Percentiles rank a stretch among this genome's conserved stretches.
Evolutionary conservation across 1,284 basidiomycete species (phyloP).

Genomic region (Fistulina hepatica): DNA sequence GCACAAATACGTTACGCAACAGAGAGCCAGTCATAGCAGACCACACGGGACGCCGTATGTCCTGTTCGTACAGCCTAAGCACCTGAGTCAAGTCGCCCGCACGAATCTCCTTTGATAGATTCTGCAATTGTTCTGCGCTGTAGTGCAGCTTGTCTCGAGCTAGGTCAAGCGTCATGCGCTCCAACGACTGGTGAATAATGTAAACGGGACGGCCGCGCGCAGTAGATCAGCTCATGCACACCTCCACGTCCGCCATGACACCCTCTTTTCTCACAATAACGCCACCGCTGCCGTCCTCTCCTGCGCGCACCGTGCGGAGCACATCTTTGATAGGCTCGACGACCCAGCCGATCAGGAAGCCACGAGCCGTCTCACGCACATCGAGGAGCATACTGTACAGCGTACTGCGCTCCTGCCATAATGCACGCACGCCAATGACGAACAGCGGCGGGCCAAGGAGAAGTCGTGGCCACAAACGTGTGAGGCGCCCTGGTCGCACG

Average conservation of each 20-base stretch:
- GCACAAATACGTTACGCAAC: constrained; percentile 81
- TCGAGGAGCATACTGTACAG: constrained; percentile 48
- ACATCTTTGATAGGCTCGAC: constrained; percentile 81
- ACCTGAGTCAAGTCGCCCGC: constrained; percentile 85
- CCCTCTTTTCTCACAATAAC: constrained; percentile 71
- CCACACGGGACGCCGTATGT: constrained; percentile 79
- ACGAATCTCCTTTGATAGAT: constrained; percentile 57
- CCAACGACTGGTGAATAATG: constrained; percentile 55
- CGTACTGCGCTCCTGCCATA: constrained; percentile 42
- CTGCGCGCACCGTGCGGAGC: constrained; percentile 72
- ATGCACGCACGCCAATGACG: constrained; percentile 35
- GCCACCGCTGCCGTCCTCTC: constrained; percentile 51
- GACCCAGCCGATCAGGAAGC: constrained; percentile 81
- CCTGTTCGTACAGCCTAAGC: constrained; percentile 83
- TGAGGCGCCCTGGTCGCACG: constrained; percentile 45
- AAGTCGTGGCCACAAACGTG: constrained; percentile 57
- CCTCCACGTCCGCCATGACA: constrained; percentile 70
- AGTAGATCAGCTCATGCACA: constrained; percentile 24
- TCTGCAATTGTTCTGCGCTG: constrained; percentile 47
- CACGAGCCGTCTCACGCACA: constrained; percentile 56
- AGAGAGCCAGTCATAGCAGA: constrained; percentile 78
- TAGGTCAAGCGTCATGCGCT: constrained; percentile 85
- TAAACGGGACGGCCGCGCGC: neutral
- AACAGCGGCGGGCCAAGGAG: constrained; percentile 53
- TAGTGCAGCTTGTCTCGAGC: constrained; percentile 73